phyloP scores from a whole-genome alignment of 1,139 yeast genomes.

The Nadsonia starkeyi-henricii region DNA sequence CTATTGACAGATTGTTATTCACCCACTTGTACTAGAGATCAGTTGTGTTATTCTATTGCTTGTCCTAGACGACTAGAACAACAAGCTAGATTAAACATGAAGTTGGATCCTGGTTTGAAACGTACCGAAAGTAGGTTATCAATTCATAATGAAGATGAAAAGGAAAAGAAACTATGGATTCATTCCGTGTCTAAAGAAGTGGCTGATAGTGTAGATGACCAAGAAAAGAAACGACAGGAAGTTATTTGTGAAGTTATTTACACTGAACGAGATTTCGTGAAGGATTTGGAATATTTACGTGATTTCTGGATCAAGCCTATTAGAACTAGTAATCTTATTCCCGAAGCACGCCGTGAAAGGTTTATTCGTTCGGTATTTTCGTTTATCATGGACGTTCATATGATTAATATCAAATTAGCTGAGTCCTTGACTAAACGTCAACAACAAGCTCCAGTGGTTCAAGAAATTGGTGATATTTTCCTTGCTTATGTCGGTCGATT shows the following conservation, averaged over 20 bases:
- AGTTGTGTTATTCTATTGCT: conserved; percentile 87
- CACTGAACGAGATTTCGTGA: conserved; percentile 90
- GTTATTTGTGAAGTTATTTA: conserved; percentile 86
- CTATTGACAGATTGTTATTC: conserved; percentile 88
- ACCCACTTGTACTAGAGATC: conserved; percentile 85
- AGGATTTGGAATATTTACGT: conserved; percentile 82
- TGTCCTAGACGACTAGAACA: conserved; percentile 94
- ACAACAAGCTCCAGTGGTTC: conserved; percentile 74
- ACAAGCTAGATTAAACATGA: conserved; percentile 81
- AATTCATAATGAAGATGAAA: conserved; percentile 61
- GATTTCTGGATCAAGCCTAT: conserved; percentile 92
- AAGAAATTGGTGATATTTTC: conserved; percentile 75
- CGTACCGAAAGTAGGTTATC: conserved; percentile 74
- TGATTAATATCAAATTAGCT: conserved; percentile 70
- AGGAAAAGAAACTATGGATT: conserved; percentile 85
- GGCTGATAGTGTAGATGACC: conserved; percentile 66
- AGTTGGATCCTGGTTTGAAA: conserved; percentile 76
- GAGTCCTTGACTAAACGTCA: conserved; percentile 85
- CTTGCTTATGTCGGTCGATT: conserved; percentile 72
- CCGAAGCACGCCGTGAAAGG: conserved; percentile 78
- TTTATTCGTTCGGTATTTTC: conserved; percentile 87
- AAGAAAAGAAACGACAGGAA: conserved; percentile 87
- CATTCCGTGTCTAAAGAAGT: conserved; percentile 77
- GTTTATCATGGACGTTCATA: conserved; percentile 74
- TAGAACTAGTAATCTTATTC: conserved; percentile 72